Evolutionary conservation across 73 alveolate species (phyloP).

Genomic region (Effrenium voratum): DNA sequence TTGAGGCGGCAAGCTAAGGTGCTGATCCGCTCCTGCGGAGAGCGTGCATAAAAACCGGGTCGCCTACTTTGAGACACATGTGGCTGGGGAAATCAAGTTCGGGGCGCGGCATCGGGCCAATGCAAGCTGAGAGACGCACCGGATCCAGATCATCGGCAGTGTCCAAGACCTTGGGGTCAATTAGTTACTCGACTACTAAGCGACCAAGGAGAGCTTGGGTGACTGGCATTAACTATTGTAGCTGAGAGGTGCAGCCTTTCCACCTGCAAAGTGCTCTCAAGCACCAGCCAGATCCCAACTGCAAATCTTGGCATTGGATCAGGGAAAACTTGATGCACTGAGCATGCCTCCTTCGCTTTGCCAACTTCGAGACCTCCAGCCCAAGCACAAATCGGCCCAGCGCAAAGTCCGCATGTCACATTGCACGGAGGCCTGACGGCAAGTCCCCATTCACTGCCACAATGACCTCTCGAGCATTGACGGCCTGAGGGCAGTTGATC

Average conservation of each 20-base stretch:
- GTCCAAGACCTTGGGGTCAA: not conserved
- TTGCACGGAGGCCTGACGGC: slow-evolving; percentile 36
- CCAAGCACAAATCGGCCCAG: too few species aligned
- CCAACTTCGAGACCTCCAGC: not conserved
- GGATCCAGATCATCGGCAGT: slow-evolving; percentile 48
- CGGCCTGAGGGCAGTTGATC: not conserved
- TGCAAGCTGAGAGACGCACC: not conserved
- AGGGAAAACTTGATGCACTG: not conserved
- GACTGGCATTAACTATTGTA: not conserved
- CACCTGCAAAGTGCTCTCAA: too few species aligned
- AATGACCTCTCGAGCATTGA: slow-evolving; percentile 70
- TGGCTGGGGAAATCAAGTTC: not conserved
- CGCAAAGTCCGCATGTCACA: too few species aligned
- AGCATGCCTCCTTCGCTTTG: not conserved
- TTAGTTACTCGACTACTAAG: not conserved
- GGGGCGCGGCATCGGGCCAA: not conserved
- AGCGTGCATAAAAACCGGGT: not conserved
- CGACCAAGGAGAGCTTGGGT: not conserved
- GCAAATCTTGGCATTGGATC: not conserved
- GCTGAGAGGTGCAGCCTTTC: too few species aligned
- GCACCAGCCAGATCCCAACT: not conserved
- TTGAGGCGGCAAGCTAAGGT: slow-evolving; percentile 39
- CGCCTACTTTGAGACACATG: too few species aligned
- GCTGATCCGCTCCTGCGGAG: slow-evolving; percentile 25
- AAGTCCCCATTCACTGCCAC: slow-evolving; percentile 56